Evolutionary conservation across 768 basidiomycete species (phyloP), one percentile per base, ranked within the genome.

Genomic region (Lentinula aciculospora): DNA sequence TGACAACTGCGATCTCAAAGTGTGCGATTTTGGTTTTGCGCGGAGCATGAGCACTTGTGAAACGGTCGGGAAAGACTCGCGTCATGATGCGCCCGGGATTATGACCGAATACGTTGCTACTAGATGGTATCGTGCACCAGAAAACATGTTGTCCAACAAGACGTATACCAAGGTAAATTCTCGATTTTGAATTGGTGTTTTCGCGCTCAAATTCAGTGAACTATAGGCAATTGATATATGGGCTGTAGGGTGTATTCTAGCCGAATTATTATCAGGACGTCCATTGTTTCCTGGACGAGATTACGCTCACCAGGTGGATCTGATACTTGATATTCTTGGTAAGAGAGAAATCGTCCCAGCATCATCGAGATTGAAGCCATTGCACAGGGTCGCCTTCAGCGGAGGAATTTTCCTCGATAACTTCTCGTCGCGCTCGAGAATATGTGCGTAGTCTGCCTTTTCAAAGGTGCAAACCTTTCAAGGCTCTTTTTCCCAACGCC

Each of bases 51-150:
- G 82, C 72, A 91, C 90, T 3, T 89, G 90, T 4, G 89, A 92
- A 68, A 88, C 89, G 0, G 87, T 85, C 12, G 90, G 89, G 28
- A 91, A 88, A 5, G 88, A 89, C 64, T 89, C 81, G 3, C 85
- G 86, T 4, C 94, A 93, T 75, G 29, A 47, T 27, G 25, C 12
- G 29, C 46, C 29, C 7, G 46, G 46, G 6, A 27, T 19, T n/a
- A 94, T 95, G 94, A 96, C 92, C 1, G 92, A 94, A 84, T 96
- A 95, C 67, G 97, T 99, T 49, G 96, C 97, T 2, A 98, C 97
- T 25, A 80, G 97, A 64, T 99, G 97, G 97, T 99, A 98, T 68
- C 86, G 97, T 39, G 97, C 97, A 0, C 97, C 97, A 0, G 97
- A 99, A 71, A 95, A 98, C 75, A 99, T 99, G 97, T 80, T 98